A percentile compares a stretch with the other conserved stretches of the same genome.
phyloP scores from a whole-genome alignment of 345 rosid genomes.

The Trapa bicornis region DNA sequence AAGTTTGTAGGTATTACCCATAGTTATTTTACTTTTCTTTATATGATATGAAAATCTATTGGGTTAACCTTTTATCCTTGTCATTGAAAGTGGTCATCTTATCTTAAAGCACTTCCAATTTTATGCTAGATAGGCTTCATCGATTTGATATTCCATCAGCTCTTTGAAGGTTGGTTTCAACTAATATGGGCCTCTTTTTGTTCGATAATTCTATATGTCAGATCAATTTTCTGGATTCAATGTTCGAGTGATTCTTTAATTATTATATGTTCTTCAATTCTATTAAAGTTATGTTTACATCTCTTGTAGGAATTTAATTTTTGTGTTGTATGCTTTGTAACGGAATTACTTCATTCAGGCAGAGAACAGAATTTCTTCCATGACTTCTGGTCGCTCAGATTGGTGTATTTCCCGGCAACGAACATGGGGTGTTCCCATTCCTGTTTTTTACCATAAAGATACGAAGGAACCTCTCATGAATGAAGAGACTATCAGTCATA shows the following conservation, averaged over 20 bases:
- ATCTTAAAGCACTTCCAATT: not conserved
- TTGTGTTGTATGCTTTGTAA: not conserved
- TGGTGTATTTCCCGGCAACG: constrained; percentile 99
- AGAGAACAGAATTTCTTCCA: constrained; percentile 76
- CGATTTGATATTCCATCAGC: not conserved
- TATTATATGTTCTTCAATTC: not conserved
- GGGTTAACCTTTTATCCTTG: not conserved
- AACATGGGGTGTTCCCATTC: constrained; percentile 95
- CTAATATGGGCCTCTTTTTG: not conserved
- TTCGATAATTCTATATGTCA: not conserved
- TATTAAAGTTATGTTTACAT: not conserved
- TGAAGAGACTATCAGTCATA: constrained; percentile 69
- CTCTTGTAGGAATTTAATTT: not conserved
- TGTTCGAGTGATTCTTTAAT: not conserved
- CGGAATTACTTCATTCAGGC: constrained; percentile 28
- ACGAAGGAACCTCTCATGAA: constrained; percentile 87
- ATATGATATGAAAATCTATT: not conserved
- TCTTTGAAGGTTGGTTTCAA: not conserved
- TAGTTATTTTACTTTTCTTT: not conserved
- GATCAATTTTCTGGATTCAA: not conserved
- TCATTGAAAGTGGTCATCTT: not conserved
- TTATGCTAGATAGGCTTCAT: not conserved
- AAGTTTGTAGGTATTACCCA: not conserved
- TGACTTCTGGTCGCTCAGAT: constrained; percentile 89
- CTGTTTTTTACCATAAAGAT: constrained; percentile 67